Base-by-base conservation (phyloP, 2,329 filamentous ascomycete species). In the Fusarium torreyae region DNA sequence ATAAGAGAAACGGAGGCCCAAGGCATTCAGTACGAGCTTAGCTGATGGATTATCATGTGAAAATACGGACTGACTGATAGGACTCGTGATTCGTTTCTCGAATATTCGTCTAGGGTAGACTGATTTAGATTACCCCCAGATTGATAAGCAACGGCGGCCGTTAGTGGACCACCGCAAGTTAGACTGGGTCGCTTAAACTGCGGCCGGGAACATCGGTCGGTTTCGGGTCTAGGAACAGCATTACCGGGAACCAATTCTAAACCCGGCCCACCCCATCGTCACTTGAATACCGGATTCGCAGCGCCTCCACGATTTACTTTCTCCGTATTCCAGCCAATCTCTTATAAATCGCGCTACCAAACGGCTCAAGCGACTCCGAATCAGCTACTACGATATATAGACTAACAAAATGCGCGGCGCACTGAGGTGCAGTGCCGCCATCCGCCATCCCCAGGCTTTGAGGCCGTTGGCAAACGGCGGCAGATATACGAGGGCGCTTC, bases 201-300 rank as follows among this genome's bases (percentile, higher is more conserved):
- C 50, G 63, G 56, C 44, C 58, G 57, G 64, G 61, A 63, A 60
- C 60, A 60, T 75, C 64, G 65, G 71, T 26, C 63, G 54, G 52
- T 46, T 26, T 71, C 69, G 70, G 71, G 48, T 57, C 58, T 34
- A 54, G 56, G 59, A 57, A 60, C 45, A 54, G 18, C 28, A 50
- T 44, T 53, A 38, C 67, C 73, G 71, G 73, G 63, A 40, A 65
- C 70, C 66, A 74, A 62, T 71, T 75, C 63, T 75, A 70, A 69
- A 52, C 56, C 73, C 73, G 70, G 61, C 70, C 73, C 73, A 73
- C 72, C 62, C 45, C 54, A 64, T 72, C 71, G 66, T 75, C 55
- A 58, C 56, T 71, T 66, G 60, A 70, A 75, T 58, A 56, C 69
- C 71, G 64, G 70, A 62, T 68, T 74, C 62, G 70, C 71, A 68